Evolutionary conservation across 371 early-diverging fungal genomes (phyloP).

Genomic region (Rhizomucor pusillus): DNA sequence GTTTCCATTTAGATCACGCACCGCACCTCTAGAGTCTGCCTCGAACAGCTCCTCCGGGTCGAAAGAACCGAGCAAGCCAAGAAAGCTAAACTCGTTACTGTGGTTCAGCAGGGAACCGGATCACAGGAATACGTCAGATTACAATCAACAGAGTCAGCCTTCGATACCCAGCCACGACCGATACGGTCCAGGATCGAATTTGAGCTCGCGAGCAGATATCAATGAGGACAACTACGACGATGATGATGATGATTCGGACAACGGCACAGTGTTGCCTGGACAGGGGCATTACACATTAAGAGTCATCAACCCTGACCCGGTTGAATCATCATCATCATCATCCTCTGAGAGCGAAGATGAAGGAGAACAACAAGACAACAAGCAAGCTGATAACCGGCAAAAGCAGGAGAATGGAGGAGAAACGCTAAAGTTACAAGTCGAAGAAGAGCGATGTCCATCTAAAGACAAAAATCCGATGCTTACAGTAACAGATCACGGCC

Average conservation of each 20-base stretch:
- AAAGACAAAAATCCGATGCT: not conserved
- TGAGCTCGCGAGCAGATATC: not conserved
- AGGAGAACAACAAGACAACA: constrained; percentile 5
- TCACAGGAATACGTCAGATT: not conserved
- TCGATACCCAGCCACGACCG: not conserved
- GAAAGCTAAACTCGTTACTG: constrained; percentile 10
- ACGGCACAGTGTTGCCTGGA: constrained; percentile 6
- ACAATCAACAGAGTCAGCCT: constrained; percentile 1
- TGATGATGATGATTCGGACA: constrained; percentile 12
- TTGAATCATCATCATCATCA: too few relatives aligned
- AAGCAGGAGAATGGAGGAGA: not conserved
- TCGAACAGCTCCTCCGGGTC: not conserved
- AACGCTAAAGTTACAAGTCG: not conserved
- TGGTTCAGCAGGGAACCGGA: constrained; percentile 6
- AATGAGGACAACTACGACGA: constrained; percentile 8
- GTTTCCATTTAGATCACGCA: constrained; percentile 11
- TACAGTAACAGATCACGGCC: not conserved
- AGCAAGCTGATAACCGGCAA: not conserved
- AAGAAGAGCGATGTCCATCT: not conserved
- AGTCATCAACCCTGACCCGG: constrained; percentile 29
- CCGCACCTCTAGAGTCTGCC: constrained; percentile 1
- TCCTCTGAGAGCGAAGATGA: constrained; percentile 11
- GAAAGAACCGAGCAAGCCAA: constrained; percentile 5
- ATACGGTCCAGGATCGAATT: not conserved
- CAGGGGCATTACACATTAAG: constrained; percentile 12